These are phyloP conservation scores for Adansonia madagascariensis DNA, from an alignment of 441 rosid genomes.

Conservation along the genomic window DNA sequence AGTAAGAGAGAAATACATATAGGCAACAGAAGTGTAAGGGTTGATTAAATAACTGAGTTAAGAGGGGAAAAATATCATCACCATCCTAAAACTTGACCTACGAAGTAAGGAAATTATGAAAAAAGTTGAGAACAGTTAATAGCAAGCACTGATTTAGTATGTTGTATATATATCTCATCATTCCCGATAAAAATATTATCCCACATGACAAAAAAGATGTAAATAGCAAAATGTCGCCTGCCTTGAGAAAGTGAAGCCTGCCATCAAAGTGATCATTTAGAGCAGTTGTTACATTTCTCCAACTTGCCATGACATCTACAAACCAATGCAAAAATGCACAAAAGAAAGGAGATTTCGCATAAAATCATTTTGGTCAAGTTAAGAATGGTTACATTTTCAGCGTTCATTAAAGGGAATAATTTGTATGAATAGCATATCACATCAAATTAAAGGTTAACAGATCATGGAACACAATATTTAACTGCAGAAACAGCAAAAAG, in stretches of 20 bases:
- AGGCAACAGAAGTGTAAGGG: not conserved
- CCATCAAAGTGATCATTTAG: conserved; percentile 51
- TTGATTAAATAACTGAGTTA: not conserved
- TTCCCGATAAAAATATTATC: conserved; percentile 26
- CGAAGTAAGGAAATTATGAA: not conserved
- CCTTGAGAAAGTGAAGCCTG: conserved; percentile 54
- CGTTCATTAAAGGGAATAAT: conserved; percentile 33
- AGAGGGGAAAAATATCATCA: not conserved
- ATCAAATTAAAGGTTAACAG: conserved; percentile 19
- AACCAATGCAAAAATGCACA: conserved; percentile 47
- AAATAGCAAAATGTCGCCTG: conserved; percentile 46
- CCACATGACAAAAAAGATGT: conserved; percentile 33
- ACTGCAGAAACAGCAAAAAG: conserved; percentile 21
- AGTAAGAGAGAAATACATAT: not conserved
- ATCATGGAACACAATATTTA: conserved; percentile 19
- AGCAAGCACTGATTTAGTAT: conserved; percentile 13
- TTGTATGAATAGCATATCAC: conserved; percentile 24
- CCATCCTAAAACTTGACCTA: conserved; percentile 25
- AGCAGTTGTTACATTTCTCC: conserved; percentile 50
- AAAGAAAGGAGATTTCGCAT: conserved; percentile 42
- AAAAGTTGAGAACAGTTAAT: conserved; percentile 10
- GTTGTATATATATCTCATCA: conserved; percentile 12
- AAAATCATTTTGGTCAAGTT: conserved; percentile 39
- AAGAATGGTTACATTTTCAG: conserved; percentile 33
- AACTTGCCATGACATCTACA: conserved; percentile 56